A percentile compares a stretch with the other conserved stretches of the same genome.
Evolutionary conservation across 2,329 filamentous ascomycete genomes (phyloP).

Genomic region (Fusarium protoensiforme): DNA sequence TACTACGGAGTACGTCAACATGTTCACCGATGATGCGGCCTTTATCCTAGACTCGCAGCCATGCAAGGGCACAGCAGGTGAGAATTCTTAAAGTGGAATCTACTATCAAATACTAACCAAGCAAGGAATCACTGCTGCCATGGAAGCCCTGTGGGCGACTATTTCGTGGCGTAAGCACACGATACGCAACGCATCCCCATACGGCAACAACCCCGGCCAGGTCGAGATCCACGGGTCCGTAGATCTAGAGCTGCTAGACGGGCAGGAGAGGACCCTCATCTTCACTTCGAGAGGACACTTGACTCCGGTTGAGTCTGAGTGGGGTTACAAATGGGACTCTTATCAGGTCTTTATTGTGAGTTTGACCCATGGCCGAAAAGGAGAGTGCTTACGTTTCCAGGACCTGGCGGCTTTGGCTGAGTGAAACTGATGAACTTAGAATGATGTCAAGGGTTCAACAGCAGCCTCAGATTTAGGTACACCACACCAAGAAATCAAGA

Average conservation of each 20-base stretch:
- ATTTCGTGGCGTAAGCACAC: background rate
- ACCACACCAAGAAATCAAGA: background rate
- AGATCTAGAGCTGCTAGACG: background rate
- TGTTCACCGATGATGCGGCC: background rate
- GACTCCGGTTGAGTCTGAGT: background rate
- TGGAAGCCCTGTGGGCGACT: background rate
- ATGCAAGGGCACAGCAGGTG: background rate
- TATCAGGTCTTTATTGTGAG: background rate
- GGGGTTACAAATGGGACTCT: background rate
- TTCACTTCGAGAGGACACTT: background rate
- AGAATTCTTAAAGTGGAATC: background rate
- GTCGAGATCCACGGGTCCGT: background rate
- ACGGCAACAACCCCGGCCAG: background rate
- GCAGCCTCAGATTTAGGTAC: too few species aligned
- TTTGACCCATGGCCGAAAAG: background rate
- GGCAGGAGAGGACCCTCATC: background rate
- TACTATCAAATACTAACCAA: background rate
- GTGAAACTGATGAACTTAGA: background rate
- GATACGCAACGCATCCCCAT: background rate
- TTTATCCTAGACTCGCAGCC: background rate
- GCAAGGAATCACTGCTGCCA: background rate
- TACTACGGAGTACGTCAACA: background rate
- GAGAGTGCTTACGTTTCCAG: background rate
- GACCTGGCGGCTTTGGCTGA: background rate
- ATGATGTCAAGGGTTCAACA: too few species aligned